phyloP scores from a whole-genome alignment of 2,329 filamentous ascomycete species.

The Scleromitrula shiraiana region DNA sequence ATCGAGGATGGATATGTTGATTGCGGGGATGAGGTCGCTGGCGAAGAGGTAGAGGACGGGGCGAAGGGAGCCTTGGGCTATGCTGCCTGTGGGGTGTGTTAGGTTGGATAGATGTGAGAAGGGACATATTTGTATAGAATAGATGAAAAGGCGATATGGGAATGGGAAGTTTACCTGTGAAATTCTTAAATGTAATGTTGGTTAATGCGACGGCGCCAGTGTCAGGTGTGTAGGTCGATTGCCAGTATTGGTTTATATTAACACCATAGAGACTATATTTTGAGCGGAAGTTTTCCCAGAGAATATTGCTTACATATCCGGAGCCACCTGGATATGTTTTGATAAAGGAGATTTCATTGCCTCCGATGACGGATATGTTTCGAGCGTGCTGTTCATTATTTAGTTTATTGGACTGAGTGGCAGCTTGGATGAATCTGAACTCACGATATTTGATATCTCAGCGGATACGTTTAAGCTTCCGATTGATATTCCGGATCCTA shows the following conservation, averaged over 20 bases:
- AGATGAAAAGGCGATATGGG: neutral
- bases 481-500: constrained; percentile 31
- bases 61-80: constrained; percentile 24
- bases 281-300: constrained; percentile 28
- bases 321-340: constrained; percentile 34
- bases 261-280: constrained; percentile 22
- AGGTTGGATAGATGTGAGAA: neutral
- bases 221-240: constrained; percentile 19
- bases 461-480: constrained; percentile 23
- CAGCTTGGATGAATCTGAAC: too few relatives aligned
- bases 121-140: neutral
- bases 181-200: constrained; percentile 26
- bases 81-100: neutral
- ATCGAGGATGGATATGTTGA: constrained; percentile 29
- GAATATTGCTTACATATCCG: constrained; percentile 30
- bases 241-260: constrained; percentile 25
- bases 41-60: constrained; percentile 29
- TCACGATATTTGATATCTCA: constrained; percentile 8
- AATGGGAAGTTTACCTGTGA: constrained; percentile 27
- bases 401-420: too few relatives aligned
- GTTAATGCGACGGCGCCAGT: constrained; percentile 23
- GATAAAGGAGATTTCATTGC: constrained; percentile 33
- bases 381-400: constrained; percentile 11
- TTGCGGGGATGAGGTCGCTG: constrained; percentile 28
- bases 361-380: constrained; percentile 32